Percentiles rank a stretch among this genome's conserved stretches.
Conservation (phyloP, 2,329 filamentous ascomycete genomes). For the Chrysoporthe austroafricana region DNA sequence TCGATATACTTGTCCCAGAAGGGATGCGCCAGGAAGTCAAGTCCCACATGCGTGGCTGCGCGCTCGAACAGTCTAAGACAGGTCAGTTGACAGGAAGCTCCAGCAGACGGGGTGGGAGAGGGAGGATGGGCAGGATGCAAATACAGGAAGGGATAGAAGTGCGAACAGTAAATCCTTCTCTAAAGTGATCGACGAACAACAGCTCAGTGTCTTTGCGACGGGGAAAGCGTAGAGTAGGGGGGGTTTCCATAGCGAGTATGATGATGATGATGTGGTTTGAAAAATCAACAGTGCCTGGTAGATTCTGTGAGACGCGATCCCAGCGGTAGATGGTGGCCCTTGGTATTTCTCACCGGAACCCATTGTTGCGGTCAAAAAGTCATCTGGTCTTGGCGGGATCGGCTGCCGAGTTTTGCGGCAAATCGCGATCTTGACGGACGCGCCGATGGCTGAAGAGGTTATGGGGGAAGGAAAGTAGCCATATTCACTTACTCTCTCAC, state of each 20-base stretch:
- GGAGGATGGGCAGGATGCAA: slow-evolving; percentile 55
- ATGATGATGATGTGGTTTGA: slow-evolving; percentile 31
- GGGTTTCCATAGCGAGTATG: slow-evolving; percentile 43
- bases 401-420: slow-evolving; percentile 45
- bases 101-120: slow-evolving; percentile 33
- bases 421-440: slow-evolving; percentile 32
- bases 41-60: slow-evolving; percentile 79
- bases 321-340: slow-evolving; percentile 59
- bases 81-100: slow-evolving; percentile 36
- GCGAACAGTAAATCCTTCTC: slow-evolving; percentile 55
- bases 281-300: slow-evolving; percentile 63
- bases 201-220: slow-evolving; percentile 50
- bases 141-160: slow-evolving; percentile 64
- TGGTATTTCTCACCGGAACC: slow-evolving; percentile 73
- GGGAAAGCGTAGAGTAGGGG: slow-evolving; percentile 43
- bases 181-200: slow-evolving; percentile 44
- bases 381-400: slow-evolving; percentile 37
- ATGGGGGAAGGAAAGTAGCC: slow-evolving; percentile 67
- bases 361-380: slow-evolving; percentile 35
- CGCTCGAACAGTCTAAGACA: slow-evolving; percentile 87
- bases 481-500: slow-evolving; percentile 98
- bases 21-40: slow-evolving; percentile 91
- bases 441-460: slow-evolving; percentile 42
- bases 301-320: slow-evolving; percentile 68
- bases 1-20: slow-evolving; percentile 99